These are phyloP conservation scores for Xerophyta viscosa DNA, from an alignment of 106 monocot genomes.

Conservation along the genomic window DNA sequence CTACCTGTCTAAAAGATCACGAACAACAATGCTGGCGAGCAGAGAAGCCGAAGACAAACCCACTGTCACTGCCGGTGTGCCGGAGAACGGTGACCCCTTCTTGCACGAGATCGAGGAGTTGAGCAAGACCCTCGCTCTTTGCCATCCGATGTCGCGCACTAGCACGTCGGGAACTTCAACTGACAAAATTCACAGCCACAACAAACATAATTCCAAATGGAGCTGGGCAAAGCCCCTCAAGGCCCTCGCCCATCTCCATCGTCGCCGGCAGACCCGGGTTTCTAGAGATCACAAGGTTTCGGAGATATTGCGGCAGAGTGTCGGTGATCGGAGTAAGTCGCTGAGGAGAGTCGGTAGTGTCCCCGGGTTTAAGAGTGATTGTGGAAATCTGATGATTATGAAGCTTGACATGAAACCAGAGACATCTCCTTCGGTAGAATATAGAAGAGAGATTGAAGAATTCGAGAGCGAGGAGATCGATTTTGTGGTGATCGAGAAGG, in stretches of 20 bases:
- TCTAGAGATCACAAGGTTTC: background rate
- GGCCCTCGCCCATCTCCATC: conserved; percentile 22
- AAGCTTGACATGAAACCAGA: background rate
- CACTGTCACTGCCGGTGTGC: conserved; percentile 2
- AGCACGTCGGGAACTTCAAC: conserved; percentile 3
- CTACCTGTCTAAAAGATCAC: no score
- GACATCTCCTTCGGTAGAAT: no score
- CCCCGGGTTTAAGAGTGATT: background rate
- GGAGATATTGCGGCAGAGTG: background rate
- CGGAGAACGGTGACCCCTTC: conserved; percentile 7
- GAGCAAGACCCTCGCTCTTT: conserved; percentile 24
- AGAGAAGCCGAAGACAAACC: no score
- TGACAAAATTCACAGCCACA: background rate
- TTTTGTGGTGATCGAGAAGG: conserved; percentile 28
- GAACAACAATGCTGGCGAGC: no score
- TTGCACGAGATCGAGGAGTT: conserved; percentile 24
- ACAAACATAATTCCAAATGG: conserved; percentile 14
- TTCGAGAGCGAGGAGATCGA: conserved; percentile 6
- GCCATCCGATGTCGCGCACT: no score
- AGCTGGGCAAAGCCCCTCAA: conserved; percentile 28
- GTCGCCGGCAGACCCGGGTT: background rate
- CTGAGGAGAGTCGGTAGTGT: background rate
- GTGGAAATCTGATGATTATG: background rate
- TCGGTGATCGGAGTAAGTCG: background rate
- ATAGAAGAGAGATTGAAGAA: background rate